Conservation (phyloP, 2,329 filamentous ascomycete species). For the Ilyonectria mors-panacis region DNA sequence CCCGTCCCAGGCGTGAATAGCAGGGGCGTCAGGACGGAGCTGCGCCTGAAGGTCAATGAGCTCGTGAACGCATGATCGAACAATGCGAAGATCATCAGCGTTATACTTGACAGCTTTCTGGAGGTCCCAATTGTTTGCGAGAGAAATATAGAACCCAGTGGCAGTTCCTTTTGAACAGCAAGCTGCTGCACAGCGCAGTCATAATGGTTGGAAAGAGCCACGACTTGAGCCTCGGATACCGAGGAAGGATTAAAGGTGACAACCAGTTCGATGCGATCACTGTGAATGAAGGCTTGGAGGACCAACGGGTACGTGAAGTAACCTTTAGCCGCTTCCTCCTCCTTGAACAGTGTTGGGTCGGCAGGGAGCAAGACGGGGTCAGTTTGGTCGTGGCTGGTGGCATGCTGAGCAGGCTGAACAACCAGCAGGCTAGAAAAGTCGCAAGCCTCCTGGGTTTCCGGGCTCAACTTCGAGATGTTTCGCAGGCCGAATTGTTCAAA, state of each 20-base stretch:
- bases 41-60: conserved; percentile 33
- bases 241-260: conserved; percentile 1
- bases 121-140: conserved; percentile 5
- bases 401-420: conserved; percentile 39
- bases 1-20: conserved; percentile 47
- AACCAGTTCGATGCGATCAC: conserved; percentile 11
- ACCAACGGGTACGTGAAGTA: conserved; percentile 17
- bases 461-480: conserved; percentile 36
- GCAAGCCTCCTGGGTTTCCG: conserved; percentile 35
- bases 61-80: conserved; percentile 34
- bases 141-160: not conserved
- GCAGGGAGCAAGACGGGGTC: conserved; percentile 1
- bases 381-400: not conserved
- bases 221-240: not conserved
- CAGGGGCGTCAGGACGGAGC: conserved; percentile 29
- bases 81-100: conserved; percentile 4
- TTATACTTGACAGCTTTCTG: not conserved
- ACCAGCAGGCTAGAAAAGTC: conserved; percentile 50
- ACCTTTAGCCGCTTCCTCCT: not conserved
- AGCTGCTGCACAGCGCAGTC: conserved; percentile 1
- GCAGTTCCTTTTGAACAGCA: not conserved
- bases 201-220: conserved; percentile 4
- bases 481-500: conserved; percentile 42
- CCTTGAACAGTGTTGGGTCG: not conserved
- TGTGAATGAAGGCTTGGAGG: not conserved